Evolutionary conservation across 2,329 filamentous ascomycete genomes (phyloP), one percentile per base, ranked within the genome.

Genomic region (Calonectria fujianensis): DNA sequence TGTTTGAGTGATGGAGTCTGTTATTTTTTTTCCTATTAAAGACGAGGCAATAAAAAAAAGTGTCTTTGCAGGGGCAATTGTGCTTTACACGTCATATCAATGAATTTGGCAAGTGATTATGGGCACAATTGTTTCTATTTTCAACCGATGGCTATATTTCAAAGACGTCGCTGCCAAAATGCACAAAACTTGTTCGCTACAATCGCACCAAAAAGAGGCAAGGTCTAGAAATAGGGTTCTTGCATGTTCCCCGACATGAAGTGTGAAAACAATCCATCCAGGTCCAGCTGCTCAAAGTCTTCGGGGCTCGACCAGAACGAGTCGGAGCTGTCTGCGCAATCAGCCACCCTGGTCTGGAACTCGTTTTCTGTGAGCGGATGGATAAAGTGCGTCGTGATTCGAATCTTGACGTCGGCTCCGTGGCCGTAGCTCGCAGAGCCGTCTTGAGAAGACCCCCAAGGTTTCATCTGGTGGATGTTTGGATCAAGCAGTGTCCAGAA

Each of bases 331-430:
- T n/a, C 24, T 11, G 24, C 18, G n/a, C 4, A 27, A 31, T 11
- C 57, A 24, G 16, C 18, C 27, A 41, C 57, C 35, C 18, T 24
- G 14, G 20, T 35, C 24, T 63, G 57, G 27, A 63, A 10, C 18
- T 63, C 57, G 11, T 63, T 29, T 10, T 63, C n/a, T 7, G 57
- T 27, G 24, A 63, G 57, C 4, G 57, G 57, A 27, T 63, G 57
- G 24, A 63, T 63, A 13, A 63, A 63, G 27, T 63, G 57, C 27
- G 57, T 63, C 6, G 57, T 63, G 24, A 63, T 63, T 20, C 57
- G 35, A 7, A 41, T 63, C 16, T 63, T 63, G 57, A 63, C 57
- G 14, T 41, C 57, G 6, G 35, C 57, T 6, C n/a, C 57, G 24
- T 63, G n/a, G 24, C 35, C n/a, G 9, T 13, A 29, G 27, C 14